Evolutionary conservation across 768 basidiomycete genomes (phyloP), one percentile per base, ranked within the genome.

Genomic region (Tulasnella sp.): DNA sequence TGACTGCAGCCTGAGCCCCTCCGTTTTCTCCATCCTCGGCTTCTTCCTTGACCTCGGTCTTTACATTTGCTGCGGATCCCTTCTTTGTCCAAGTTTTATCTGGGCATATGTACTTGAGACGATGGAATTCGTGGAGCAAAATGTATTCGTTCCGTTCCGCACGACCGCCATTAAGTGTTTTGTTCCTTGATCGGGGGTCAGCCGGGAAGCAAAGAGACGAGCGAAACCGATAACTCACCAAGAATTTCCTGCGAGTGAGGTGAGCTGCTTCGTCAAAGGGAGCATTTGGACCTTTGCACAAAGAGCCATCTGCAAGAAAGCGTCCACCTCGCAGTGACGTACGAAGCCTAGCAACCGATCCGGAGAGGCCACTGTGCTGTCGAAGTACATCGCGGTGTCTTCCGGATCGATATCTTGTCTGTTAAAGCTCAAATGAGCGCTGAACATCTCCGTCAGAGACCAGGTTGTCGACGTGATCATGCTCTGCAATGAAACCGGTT

Each of bases 71-170:
- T 70, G 81, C 81, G 77, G 88, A 88, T 23, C 83, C 82, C 83
- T 92, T 94, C 86, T 94, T 94, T 51, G 92, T 92, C 85, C 89
- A 96, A 0, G 88, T 87, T 84, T 99, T 99, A 87, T 99, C 98
- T 0, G 98, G 98, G 80, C 95, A 95, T 81, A 99, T 91, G 82
- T 96, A 98, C 84, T 98, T 98, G 67, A 96, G 88, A 18, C 92
- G 89, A 83, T 99, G 96, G 85, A 99, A 99, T 83, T 99, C 96
- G 83, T 99, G 98, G 23, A 99, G 87, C 61, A 99, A 86, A 89
- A 99, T 98, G 87, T 96, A 99, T 84, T 99, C 98, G 84, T 99
- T 99, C 37, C 98, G 94, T 82, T 99, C 98, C 0, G 98, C 98
- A 75, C 98, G 95, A 81, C 96, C 98, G 80, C 97, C 97, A 80